Evolutionary conservation across 495 filamentous ascomycete species (phyloP).

Genomic region (Daldinia bambusicola): DNA sequence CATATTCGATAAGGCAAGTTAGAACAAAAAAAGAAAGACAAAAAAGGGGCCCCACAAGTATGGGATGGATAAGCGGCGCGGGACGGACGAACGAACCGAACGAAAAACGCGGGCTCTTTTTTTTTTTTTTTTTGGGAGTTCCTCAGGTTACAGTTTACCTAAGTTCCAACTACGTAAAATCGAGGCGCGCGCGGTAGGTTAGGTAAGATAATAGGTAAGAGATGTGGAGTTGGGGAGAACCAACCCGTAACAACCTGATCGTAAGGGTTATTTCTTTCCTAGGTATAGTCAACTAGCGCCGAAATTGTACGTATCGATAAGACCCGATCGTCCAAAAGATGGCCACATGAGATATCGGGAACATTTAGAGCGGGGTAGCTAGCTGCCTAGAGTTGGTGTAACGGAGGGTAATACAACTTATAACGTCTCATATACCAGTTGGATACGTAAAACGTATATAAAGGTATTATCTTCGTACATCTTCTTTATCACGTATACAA

Average conservation of each 20-base stretch:
- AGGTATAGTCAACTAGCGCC: too few relatives aligned
- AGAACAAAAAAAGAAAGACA: neutral
- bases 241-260: neutral
- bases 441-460: too few relatives aligned
- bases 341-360: neutral
- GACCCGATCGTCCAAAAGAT: too few relatives aligned
- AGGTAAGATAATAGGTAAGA: neutral
- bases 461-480: too few relatives aligned
- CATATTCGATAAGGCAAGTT: constrained; percentile 10
- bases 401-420: neutral
- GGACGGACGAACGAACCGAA: too few relatives aligned
- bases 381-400: neutral
- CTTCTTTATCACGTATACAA: too few relatives aligned
- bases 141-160: too few relatives aligned
- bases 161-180: neutral
- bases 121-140: too few relatives aligned
- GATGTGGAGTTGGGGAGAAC: constrained; percentile 4
- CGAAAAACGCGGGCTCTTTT: too few relatives aligned
- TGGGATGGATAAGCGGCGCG: neutral
- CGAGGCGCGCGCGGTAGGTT: neutral
- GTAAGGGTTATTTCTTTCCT: too few relatives aligned
- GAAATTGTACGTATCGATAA: constrained; percentile 1
- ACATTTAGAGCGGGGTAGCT: constrained; percentile 6
- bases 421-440: too few relatives aligned
- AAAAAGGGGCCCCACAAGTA: neutral